Conservation (phyloP, 305 asterid genomes). For the Stenogyne calaminthoides region DNA sequence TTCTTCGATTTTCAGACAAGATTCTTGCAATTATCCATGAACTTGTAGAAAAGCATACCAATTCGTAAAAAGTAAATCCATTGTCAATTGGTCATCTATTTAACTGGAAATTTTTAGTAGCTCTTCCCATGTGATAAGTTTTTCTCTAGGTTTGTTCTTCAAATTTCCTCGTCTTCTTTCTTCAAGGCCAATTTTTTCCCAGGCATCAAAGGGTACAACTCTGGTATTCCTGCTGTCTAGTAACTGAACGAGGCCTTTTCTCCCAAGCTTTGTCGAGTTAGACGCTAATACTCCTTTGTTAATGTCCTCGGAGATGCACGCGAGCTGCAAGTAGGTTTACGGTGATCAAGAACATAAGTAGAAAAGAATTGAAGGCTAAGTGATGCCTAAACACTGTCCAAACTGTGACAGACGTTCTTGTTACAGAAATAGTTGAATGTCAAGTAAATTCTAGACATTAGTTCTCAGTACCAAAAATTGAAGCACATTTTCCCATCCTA, state of each 20-base stretch:
- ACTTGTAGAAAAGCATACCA: background rate
- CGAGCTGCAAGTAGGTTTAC: conserved; percentile 49
- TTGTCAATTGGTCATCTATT: background rate
- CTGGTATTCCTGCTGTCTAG: conserved; percentile 54
- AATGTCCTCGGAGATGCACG: conserved; percentile 71
- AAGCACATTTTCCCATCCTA: background rate
- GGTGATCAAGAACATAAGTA: conserved; percentile 1
- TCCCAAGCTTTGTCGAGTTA: conserved; percentile 57
- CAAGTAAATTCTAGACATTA: background rate
- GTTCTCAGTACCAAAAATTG: background rate
- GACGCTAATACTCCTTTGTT: conserved; percentile 45
- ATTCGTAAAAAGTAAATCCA: background rate
- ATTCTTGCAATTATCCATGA: background rate
- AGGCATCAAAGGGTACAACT: conserved; percentile 55
- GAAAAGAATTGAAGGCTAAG: background rate
- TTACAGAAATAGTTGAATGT: background rate
- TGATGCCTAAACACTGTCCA: background rate
- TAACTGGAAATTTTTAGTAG: too few species aligned
- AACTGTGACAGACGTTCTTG: background rate
- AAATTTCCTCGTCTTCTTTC: conserved; percentile 62
- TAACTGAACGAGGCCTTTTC: conserved; percentile 60
- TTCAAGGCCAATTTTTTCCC: conserved; percentile 73
- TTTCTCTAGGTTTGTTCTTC: conserved; percentile 73
- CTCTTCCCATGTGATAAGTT: conserved; percentile 72
- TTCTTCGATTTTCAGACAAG: background rate